Evolutionary conservation across 2,329 filamentous ascomycete species (phyloP).

Genomic region (Tolypocladium ovalisporum): DNA sequence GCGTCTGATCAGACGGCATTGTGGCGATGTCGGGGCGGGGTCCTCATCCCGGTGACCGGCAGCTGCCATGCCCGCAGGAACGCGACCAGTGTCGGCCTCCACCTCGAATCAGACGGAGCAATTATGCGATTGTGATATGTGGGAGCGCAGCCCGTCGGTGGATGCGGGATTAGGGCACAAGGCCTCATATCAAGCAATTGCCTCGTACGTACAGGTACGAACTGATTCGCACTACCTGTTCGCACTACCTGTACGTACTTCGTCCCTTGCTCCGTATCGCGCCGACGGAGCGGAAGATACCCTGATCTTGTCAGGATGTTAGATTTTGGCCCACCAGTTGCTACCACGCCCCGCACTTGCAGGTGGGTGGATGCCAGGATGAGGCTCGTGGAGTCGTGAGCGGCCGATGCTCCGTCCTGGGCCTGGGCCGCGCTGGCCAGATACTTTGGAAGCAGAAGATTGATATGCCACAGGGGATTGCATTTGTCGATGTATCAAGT

Average conservation of each 20-base stretch:
- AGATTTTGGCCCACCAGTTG: not conserved
- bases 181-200: not conserved
- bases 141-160: not conserved
- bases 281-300: not conserved
- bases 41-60: not conserved
- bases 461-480: not conserved
- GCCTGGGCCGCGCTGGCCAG: not conserved
- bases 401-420: not conserved
- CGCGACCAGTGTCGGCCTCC: not conserved
- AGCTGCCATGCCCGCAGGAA: not conserved
- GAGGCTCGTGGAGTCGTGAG: constrained; percentile 3
- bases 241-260: no score
- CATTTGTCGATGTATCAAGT: not conserved
- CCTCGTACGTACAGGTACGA: not conserved
- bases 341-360: constrained; percentile 3
- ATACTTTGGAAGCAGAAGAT: not conserved
- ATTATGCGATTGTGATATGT: not conserved
- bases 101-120: not conserved
- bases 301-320: not conserved
- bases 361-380: not conserved
- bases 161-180: not conserved
- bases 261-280: not conserved
- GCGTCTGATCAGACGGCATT: not conserved
- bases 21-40: not conserved
- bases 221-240: no score